phyloP scores from a whole-genome alignment of 2,329 filamentous ascomycete species.

The Fusarium verticillioides region DNA sequence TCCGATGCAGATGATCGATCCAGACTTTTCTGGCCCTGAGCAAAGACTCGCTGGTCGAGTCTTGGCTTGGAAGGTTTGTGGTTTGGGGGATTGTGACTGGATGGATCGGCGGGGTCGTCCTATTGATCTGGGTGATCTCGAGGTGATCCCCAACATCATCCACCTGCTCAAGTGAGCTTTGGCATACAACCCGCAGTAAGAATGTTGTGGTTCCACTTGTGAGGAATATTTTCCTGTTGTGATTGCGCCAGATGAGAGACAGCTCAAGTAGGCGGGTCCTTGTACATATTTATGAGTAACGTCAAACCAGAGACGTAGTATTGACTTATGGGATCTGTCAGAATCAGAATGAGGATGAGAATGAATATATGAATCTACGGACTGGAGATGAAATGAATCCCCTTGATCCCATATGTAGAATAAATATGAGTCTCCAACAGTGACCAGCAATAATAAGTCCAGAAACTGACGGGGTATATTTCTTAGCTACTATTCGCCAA shows the following conservation, averaged over 20 bases:
- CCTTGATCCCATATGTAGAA: accelerated
- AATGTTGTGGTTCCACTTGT: too few species aligned
- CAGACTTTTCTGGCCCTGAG: background rate
- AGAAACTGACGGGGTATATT: background rate
- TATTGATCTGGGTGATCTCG: background rate
- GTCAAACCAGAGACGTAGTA: too few species aligned
- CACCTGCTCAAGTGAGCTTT: background rate
- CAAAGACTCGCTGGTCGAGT: background rate
- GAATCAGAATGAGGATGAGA: background rate
- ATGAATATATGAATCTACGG: too few species aligned
- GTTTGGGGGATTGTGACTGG: background rate
- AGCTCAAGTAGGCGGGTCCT: too few species aligned
- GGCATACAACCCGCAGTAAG: accelerated
- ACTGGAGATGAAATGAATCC: accelerated
- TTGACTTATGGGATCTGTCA: too few species aligned
- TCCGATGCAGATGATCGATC: background rate
- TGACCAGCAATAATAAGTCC: background rate
- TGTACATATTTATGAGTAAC: too few species aligned
- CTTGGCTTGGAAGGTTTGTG: background rate
- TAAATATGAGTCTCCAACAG: background rate
- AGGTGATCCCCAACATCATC: background rate
- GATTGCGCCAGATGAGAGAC: too few species aligned
- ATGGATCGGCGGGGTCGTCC: background rate
- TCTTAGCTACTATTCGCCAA: background rate
- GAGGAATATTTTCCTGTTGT: too few species aligned